phyloP scores from a whole-genome alignment of 148 eudicot species.

The Chenopodium formosanum region DNA sequence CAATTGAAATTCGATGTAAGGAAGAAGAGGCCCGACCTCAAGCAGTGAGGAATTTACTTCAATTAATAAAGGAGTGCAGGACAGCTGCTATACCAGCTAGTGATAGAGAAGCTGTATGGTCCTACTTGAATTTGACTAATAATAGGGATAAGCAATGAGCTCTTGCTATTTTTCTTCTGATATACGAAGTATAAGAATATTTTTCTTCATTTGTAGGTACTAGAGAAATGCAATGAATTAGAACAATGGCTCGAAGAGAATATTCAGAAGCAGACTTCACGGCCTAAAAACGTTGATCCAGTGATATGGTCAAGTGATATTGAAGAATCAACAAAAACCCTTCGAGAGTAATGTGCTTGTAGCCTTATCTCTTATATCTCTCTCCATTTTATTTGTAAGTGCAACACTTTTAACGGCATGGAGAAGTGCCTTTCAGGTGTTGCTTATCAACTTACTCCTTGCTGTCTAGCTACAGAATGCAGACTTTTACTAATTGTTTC shows the following conservation, averaged over 20 bases:
- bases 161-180: not conserved
- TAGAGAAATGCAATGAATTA: conserved; percentile 51
- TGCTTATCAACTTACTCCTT: not conserved
- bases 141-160: not conserved
- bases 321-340: conserved; percentile 40
- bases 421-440: not conserved
- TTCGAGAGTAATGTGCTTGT: conserved; percentile 39
- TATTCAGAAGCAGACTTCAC: conserved; percentile 54
- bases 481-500: not conserved
- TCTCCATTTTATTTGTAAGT: no score
- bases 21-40: conserved; percentile 69
- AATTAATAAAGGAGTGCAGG: conserved; percentile 43
- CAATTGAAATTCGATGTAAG: conserved; percentile 69
- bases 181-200: not conserved
- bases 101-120: conserved; percentile 65
- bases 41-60: conserved; percentile 45
- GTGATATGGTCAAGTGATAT: conserved; percentile 53
- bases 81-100: conserved; percentile 41
- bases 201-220: conserved; percentile 45
- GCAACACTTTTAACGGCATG: no score
- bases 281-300: conserved; percentile 67
- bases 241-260: conserved; percentile 60
- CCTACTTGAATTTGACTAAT: not conserved
- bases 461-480: not conserved
- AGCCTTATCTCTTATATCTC: not conserved